Conservation (phyloP, 495 filamentous ascomycete genomes). For the Talaromyces adpressus region DNA sequence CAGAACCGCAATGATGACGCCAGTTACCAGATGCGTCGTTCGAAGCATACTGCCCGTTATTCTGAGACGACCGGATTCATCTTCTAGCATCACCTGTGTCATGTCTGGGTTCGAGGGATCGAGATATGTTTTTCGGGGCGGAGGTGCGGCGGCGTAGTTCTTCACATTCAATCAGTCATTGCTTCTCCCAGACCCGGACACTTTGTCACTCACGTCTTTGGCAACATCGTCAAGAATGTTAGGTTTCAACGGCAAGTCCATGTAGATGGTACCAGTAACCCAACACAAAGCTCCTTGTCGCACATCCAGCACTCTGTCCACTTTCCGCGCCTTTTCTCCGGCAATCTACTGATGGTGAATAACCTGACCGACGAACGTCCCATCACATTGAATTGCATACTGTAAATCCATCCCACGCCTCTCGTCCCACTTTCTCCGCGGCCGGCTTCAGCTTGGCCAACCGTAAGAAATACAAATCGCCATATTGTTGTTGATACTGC, state of each 20-base stretch:
- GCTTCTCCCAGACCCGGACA: conserved; percentile 2
- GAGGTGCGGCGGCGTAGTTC: conserved; percentile 83
- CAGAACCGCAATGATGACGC: conserved; percentile 82
- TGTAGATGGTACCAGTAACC: conserved; percentile 90
- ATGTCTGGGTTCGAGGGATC: conserved; percentile 36
- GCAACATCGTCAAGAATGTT: conserved; percentile 94
- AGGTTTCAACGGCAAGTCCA: conserved; percentile 95
- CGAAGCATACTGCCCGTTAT: conserved; percentile 63
- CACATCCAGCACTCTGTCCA: conserved; percentile 88
- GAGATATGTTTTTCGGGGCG: conserved; percentile 69
- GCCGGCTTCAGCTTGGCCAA: conserved; percentile 80
- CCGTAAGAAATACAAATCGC: conserved; percentile 93
- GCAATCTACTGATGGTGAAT: conserved; percentile 47
- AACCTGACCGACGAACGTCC: neutral
- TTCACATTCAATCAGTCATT: conserved; percentile 20
- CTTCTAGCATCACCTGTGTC: conserved; percentile 77
- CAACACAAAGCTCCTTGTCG: conserved; percentile 94
- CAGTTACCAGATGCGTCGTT: conserved; percentile 71
- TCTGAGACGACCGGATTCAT: conserved; percentile 88
- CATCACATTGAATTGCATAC: conserved; percentile 26
- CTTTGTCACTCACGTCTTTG: conserved; percentile 62
- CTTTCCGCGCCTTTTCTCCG: conserved; percentile 63
- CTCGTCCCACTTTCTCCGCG: conserved; percentile 64
- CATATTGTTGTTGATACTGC: conserved; percentile 92
- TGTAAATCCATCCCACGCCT: conserved; percentile 68